These are phyloP conservation scores for Rhodotorula taiwanensis DNA, from an alignment of 768 basidiomycete genomes.

Conservation along the genomic window DNA sequence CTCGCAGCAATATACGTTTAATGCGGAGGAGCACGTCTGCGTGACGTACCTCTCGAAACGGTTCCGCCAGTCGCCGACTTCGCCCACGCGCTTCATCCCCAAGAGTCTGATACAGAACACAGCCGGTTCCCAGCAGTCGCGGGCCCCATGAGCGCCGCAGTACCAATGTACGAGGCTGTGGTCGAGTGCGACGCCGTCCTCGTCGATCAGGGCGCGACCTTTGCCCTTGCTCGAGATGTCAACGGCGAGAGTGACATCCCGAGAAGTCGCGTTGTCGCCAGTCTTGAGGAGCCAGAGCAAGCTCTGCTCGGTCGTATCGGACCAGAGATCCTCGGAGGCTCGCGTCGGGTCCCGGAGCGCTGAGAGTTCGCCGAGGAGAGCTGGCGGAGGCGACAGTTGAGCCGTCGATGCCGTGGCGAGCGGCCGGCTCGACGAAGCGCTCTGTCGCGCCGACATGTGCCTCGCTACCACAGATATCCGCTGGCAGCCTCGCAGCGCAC, in stretches of 20 bases:
- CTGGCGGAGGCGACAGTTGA: conserved; percentile 4
- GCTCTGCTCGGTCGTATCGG: conserved; percentile 21
- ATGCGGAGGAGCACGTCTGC: too few species aligned
- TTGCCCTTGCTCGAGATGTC: not conserved
- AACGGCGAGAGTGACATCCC: not conserved
- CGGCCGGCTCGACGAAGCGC: not conserved
- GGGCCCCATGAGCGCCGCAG: conserved; percentile 57
- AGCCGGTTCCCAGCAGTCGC: conserved; percentile 58
- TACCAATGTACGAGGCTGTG: conserved; percentile 61
- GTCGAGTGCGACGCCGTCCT: conserved; percentile 2
- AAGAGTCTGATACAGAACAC: conserved; percentile 74
- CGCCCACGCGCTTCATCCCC: conserved; percentile 58
- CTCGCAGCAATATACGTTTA: too few species aligned
- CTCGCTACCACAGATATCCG: too few species aligned
- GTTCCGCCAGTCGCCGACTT: conserved; percentile 60
- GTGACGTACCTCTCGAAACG: conserved; percentile 40
- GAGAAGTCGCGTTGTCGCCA: too few species aligned
- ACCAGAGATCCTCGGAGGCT: conserved; percentile 22
- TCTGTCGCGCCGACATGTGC: not conserved
- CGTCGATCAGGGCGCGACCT: conserved; percentile 2
- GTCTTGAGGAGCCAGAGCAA: conserved; percentile 25
- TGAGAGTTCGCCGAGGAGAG: conserved; percentile 7
- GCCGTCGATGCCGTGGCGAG: not conserved
- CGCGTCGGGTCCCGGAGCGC: conserved; percentile 5
- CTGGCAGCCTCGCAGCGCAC: too few species aligned